Evolutionary conservation across 441 rosid genomes (phyloP).

Genomic region (Corymbia citriodora): DNA sequence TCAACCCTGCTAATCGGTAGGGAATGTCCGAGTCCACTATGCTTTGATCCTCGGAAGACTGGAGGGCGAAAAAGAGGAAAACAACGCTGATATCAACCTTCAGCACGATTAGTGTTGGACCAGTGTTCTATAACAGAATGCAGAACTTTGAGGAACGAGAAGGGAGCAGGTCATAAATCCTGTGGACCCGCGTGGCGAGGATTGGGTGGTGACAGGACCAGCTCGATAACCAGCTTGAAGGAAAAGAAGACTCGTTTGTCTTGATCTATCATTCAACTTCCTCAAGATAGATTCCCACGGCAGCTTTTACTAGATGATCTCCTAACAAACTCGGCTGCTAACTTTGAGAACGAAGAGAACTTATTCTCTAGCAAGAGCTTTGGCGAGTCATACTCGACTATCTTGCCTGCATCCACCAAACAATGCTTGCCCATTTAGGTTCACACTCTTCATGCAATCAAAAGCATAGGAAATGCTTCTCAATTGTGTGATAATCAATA

Average conservation of each 20-base stretch:
- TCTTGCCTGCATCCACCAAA: slow-evolving; percentile 34
- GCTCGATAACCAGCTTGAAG: neutral
- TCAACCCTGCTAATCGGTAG: no score
- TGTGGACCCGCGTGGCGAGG: neutral
- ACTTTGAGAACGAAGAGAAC: slow-evolving; percentile 44
- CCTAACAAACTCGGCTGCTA: slow-evolving; percentile 43
- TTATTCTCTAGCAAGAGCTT: slow-evolving; percentile 29
- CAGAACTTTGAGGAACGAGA: slow-evolving; percentile 40
- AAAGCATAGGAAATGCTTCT: neutral
- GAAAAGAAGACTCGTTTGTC: neutral
- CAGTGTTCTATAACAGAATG: neutral
- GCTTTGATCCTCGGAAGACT: no score
- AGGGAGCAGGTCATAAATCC: slow-evolving; percentile 23
- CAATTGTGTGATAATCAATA: neutral
- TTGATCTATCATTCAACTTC: neutral
- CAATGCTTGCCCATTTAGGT: neutral
- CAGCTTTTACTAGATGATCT: slow-evolving; percentile 34
- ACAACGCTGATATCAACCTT: neutral
- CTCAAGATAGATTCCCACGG: neutral
- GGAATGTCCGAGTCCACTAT: no score
- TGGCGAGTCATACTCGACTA: slow-evolving; percentile 41
- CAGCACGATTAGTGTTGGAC: neutral
- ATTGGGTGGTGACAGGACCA: neutral
- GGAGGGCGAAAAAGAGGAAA: neutral
- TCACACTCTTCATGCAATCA: neutral